Base-by-base conservation (phyloP, 2,329 filamentous ascomycete genomes). In the Hypoxylon sp. region DNA sequence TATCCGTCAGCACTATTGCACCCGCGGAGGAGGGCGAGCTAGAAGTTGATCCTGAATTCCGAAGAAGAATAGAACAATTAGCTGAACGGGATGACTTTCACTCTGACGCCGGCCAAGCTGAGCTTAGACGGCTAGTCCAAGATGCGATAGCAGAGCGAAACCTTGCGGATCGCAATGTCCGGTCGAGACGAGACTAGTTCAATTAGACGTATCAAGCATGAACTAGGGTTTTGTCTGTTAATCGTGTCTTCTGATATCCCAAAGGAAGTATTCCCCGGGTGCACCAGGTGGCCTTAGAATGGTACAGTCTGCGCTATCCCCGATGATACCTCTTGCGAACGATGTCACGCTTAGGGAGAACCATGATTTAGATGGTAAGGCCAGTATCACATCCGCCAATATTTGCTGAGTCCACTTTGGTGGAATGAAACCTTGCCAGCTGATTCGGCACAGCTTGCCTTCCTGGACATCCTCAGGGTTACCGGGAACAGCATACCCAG, bases 21-120 rank as follows among this genome's bases (percentile, higher is more conserved):
- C 87, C 91, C 73, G 84, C 79, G 0, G 84, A 88, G 48, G 89
- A 88, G 11, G 87, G 88, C 5, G 85, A 84, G 1, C 85, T 85
- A 42, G 89, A 90, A 64, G 88, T 91, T 8, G 94, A 98, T 77
- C 90, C 93, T 1, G 94, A 94, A 73, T 93, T 99, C 73, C 89
- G 91, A 76, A 86, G 91, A 72, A 87, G 93, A 59, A 98, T 99
- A 76, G 94, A 98, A 76, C 92, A 97, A 80, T 82, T 99, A 66
- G 94, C 96, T 1, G 87, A 91, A 37, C 86, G 94, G 44, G 90
- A 92, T 24, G 94, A 98, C 76, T 97, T 98, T 75, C 85, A 95
- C 74, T 91, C 90, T 4, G 90, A 93, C 59, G 89, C 91, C 66
- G 93, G 92, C 3, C 96, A 99, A 80, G 87, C 86, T 22, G 90